Base-by-base conservation (phyloP, 768 basidiomycete species). In the Calocera cornea region DNA sequence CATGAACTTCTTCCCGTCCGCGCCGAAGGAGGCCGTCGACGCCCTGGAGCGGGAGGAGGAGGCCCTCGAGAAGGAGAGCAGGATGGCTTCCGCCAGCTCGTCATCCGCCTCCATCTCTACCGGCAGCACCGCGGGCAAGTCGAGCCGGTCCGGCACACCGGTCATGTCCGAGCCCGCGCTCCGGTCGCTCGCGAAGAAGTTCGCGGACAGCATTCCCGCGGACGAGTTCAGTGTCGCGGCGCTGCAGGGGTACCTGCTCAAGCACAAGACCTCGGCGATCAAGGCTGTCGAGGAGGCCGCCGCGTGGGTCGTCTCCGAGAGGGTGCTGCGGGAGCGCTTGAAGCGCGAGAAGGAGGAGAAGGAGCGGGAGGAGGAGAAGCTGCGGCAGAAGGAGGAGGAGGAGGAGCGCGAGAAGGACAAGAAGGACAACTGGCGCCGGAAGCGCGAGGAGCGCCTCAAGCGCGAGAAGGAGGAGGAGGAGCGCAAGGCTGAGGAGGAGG, bases 211-310 rank as follows among this genome's bases (percentile, higher is more conserved):
- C 27, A 85, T 95, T 24, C 91, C 93, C 0, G 88, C 92, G 40
- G 86, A 88, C 41, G 88, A 90, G 78, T 91, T 94, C 74, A 90
- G 89, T 73, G 89, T 94, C 66, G 92, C 93, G 22, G 88, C 90
- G 67, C 79, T 97, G 66, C 92, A 95, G 78, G 92, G 91, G 75
- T 93, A 90, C 77, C 74, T 95, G 68, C 80, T 95, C 68, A 87
- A 87, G 77, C 87, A 92, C 79, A 94, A 95, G 78, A 86, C 87
- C 24, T 81, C 88, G 66, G 91, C 92, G 1, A 87, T 91, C 72
- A 80, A 81, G 1, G 90, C 91, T 29, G 87, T 90, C 1, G 78
- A 80, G 24, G 85, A 83, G 14, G 86, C 86, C 24, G 80, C 79
- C 0, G 81, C 78, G 41, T 95, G 92, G 92, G 89, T 92, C 17